phyloP scores from a whole-genome alignment of 495 filamentous ascomycete species.

The Oidiodendron maius region DNA sequence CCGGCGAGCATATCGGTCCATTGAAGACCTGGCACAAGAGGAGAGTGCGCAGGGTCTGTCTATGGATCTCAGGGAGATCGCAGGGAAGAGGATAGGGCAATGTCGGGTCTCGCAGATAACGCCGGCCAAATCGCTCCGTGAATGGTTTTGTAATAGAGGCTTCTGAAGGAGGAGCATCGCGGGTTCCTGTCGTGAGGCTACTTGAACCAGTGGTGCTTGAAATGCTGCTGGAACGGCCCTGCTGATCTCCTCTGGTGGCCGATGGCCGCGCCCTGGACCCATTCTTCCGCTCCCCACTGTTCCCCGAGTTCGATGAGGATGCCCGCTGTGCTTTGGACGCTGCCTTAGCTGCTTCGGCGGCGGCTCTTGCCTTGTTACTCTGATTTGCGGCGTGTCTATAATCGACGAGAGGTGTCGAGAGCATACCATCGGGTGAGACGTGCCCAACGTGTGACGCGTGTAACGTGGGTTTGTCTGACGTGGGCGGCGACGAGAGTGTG shows the following conservation, averaged over 20 bases:
- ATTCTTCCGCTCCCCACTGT: conserved; percentile 17
- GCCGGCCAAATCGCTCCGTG: conserved; percentile 66
- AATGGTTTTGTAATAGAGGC: conserved; percentile 51
- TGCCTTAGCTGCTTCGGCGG: conserved; percentile 5
- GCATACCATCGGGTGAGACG: conserved; percentile 18
- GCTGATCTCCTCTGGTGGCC: conserved; percentile 10
- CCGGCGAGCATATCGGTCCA: conserved; percentile 68
- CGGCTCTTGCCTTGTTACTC: conserved; percentile 17
- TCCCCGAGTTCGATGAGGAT: conserved; percentile 13
- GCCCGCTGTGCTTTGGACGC: no score
- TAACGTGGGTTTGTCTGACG: conserved; percentile 2
- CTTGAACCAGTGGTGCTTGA: conserved; percentile 21
- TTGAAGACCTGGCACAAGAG: conserved; percentile 78
- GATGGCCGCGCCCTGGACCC: conserved; percentile 12
- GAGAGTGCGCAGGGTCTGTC: conserved; percentile 79
- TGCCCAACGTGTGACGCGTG: not conserved
- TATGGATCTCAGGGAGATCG: conserved; percentile 81
- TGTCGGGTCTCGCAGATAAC: conserved; percentile 71
- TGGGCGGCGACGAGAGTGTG: not conserved
- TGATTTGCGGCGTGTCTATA: conserved; percentile 23
- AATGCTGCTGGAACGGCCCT: conserved; percentile 16
- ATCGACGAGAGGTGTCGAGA: conserved; percentile 20
- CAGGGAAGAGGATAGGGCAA: conserved; percentile 79
- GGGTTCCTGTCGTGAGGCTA: conserved; percentile 18
- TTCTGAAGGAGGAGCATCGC: conserved; percentile 15